Percentiles rank a stretch among this genome's conserved stretches.
Conservation (phyloP, 768 basidiomycete genomes). For the Filobasidium wieringae region DNA sequence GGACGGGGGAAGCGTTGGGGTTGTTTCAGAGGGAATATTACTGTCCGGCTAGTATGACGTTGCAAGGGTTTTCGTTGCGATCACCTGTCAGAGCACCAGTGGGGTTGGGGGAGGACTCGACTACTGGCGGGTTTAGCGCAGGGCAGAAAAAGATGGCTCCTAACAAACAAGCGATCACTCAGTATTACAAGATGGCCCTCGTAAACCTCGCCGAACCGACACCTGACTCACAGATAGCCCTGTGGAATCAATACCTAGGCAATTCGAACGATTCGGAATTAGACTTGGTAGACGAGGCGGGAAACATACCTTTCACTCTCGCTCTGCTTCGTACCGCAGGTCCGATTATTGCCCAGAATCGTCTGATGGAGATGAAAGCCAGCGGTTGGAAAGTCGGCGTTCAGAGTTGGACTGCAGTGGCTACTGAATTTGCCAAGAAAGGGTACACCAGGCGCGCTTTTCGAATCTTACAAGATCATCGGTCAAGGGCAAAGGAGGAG, state of each 20-base stretch:
- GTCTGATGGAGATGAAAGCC: not conserved
- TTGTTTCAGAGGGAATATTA: not conserved
- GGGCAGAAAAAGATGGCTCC: not conserved
- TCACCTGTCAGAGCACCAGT: not conserved
- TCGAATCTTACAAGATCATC: not conserved
- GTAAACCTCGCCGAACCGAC: not conserved
- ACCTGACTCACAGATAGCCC: not conserved
- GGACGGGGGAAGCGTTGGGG: not conserved
- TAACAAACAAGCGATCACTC: not conserved
- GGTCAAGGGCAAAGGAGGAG: not conserved
- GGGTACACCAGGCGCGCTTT: not conserved
- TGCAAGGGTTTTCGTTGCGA: not conserved
- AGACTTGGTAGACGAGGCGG: not conserved
- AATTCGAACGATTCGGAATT: not conserved
- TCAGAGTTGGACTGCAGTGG: conserved; percentile 5
- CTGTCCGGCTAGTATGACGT: not conserved
- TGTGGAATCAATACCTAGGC: too few species aligned
- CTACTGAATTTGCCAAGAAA: conserved; percentile 1
- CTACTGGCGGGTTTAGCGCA: not conserved
- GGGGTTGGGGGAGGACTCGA: not conserved
- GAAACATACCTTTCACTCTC: not conserved
- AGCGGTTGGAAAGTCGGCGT: not conserved
- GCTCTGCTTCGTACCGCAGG: not conserved
- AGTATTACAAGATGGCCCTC: not conserved
- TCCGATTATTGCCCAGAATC: not conserved